phyloP scores from a whole-genome alignment of 129 eudicot genomes.

The Kitagawia praeruptora region DNA sequence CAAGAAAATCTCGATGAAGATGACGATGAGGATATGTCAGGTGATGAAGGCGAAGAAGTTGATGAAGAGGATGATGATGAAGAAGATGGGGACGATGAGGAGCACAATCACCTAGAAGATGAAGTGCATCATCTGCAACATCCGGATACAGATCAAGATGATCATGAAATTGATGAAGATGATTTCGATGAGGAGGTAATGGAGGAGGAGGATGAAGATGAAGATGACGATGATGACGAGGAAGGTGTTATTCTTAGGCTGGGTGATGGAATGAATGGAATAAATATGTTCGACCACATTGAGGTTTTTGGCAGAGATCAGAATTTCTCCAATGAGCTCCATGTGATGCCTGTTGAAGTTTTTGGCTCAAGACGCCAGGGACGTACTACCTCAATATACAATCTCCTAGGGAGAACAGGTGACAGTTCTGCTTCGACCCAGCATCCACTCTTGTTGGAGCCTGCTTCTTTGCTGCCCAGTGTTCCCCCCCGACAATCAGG shows the following conservation, averaged over 20 bases:
- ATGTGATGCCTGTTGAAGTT: slow-evolving; percentile 97
- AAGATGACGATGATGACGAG: slow-evolving; percentile 89
- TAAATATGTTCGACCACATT: slow-evolving; percentile 90
- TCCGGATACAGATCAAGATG: slow-evolving; percentile 92
- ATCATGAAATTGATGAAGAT: slow-evolving; percentile 92
- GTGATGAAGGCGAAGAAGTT: slow-evolving; percentile 88
- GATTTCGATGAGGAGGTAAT: slow-evolving; percentile 92
- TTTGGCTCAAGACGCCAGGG: slow-evolving; percentile 93
- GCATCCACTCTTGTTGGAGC: slow-evolving; percentile 84
- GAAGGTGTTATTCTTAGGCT: slow-evolving; percentile 74
- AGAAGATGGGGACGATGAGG: slow-evolving; percentile 82
- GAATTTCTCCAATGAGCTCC: slow-evolving; percentile 61
- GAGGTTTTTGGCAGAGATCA: slow-evolving; percentile 92
- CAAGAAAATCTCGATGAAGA: slow-evolving; percentile 76
- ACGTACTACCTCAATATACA: slow-evolving; percentile 87
- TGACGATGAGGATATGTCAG: slow-evolving; percentile 92
- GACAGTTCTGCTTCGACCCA: slow-evolving; percentile 51
- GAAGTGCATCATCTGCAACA: slow-evolving; percentile 77
- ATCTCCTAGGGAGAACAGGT: slow-evolving; percentile 81
- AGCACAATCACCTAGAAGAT: slow-evolving; percentile 74
- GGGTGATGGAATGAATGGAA: slow-evolving; percentile 90
- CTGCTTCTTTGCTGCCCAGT: slow-evolving; percentile 43
- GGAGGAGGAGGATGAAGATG: slow-evolving; percentile 80
- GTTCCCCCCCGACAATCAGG: slow-evolving; percentile 64
- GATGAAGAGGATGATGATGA: slow-evolving; percentile 35